Base-by-base conservation (phyloP, 148 eudicot genomes). In the Vaccinium vitisidaea region DNA sequence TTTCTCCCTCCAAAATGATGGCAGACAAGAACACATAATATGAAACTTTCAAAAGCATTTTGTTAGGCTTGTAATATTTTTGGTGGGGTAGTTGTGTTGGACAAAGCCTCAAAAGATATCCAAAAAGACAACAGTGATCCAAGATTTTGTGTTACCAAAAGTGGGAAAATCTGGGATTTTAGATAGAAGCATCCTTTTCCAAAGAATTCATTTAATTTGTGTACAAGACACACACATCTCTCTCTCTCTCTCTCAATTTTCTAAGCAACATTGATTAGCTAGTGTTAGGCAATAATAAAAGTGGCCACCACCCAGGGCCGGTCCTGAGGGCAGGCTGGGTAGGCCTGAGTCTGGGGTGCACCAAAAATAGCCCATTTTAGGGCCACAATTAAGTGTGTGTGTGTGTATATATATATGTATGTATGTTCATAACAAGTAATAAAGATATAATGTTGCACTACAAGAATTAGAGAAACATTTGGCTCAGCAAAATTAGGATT, bases 1-100 rank as follows among this genome's bases (percentile, higher is more conserved):
- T 87, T 89, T 83, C 85, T 82, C 86, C 89, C 71, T 84, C 86
- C 86, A 84, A 76, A 76, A 90, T 90, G 87, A 90, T 93, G 94
- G 91, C 91, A 81, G 93, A 90, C 95, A 90, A n/a, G 88, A 90
- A 90, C 84, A 69, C 90, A 89, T 70, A 87, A 87, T 86, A 32
- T 82, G 75, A 83, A 89, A 84, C 86, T 83, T 86, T 39, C 49
- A 86, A 88, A 73, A 55, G 56, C 12, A 19, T 59, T 70, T 46
- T 77, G 81, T 74, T 30, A 74, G 85, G 88, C 19, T 85, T 83
- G 48, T 84, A 81, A 80, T 5, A 81, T 48, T n/a, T 49, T 46
- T 73, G 74, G 91, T 90, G 92, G 92, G 92, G 81, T 58, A 49
- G 80, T 85, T 56, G 63, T 92, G 92, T 91, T 80, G 77, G 56